These are phyloP conservation scores for Picocystis sp. DNA, from an alignment of 163 green algal species.

Conservation along the genomic window DNA sequence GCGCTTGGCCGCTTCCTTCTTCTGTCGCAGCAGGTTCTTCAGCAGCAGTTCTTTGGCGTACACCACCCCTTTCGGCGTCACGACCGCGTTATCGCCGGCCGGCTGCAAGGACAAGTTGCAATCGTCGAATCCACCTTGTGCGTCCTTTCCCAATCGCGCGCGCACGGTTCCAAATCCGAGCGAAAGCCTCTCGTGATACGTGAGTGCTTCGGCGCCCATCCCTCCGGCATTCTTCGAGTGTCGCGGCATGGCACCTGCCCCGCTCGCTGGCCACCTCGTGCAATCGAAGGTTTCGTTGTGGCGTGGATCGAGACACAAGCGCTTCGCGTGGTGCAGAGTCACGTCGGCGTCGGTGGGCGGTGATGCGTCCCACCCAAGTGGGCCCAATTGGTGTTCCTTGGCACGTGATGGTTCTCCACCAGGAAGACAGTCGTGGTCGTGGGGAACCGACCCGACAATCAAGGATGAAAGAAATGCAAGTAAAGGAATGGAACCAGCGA, in stretches of 20 bases:
- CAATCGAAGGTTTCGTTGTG: too few relatives aligned
- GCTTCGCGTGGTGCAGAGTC: too few relatives aligned
- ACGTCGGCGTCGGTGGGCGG: too few relatives aligned
- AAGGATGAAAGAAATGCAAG: too few relatives aligned
- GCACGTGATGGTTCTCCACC: too few relatives aligned
- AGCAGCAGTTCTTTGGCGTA: constrained; percentile 83
- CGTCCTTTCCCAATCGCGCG: constrained; percentile 16
- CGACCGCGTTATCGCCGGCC: constrained; percentile 63
- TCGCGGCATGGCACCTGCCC: neutral
- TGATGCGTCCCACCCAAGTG: too few relatives aligned
- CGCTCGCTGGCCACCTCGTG: too few relatives aligned
- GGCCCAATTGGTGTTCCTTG: too few relatives aligned
- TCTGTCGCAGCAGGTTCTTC: constrained; percentile 78
- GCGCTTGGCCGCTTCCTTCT: constrained; percentile 79
- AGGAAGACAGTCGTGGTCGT: too few relatives aligned
- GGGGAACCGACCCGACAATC: too few relatives aligned
- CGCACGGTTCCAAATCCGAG: constrained; percentile 73
- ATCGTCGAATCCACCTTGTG: constrained; percentile 51
- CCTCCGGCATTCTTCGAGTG: constrained; percentile 89
- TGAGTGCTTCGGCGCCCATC: constrained; percentile 67
- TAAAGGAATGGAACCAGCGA: too few relatives aligned
- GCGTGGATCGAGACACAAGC: too few relatives aligned
- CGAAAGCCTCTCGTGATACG: constrained; percentile 58
- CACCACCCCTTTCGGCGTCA: constrained; percentile 60
- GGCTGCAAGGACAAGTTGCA: constrained; percentile 64